Conservation (phyloP, 2,329 filamentous ascomycete species). For the Penicillium sp. region DNA sequence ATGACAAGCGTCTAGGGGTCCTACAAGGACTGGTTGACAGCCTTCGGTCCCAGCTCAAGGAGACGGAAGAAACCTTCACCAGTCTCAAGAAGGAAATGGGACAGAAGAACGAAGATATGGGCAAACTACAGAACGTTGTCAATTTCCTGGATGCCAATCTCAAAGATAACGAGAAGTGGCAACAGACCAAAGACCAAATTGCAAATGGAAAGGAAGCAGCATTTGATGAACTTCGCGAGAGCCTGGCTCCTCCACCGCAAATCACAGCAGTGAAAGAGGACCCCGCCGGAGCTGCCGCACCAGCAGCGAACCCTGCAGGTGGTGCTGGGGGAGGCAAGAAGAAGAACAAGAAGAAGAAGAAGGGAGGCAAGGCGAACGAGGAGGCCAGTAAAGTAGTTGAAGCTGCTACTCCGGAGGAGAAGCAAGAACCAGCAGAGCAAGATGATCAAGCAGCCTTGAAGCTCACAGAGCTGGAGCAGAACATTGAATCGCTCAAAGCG, state of each 20-base stretch:
- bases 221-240: too few species aligned
- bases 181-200: too few species aligned
- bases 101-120: conserved; percentile 31
- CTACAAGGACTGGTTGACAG: conserved; percentile 48
- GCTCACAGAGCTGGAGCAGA: conserved; percentile 33
- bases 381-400: conserved; percentile 24
- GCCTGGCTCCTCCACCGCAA: too few species aligned
- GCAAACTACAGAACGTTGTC: conserved; percentile 29
- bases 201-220: too few species aligned
- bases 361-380: conserved; percentile 52
- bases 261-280: too few species aligned
- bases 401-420: too few species aligned
- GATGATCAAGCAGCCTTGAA: too few species aligned
- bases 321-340: conserved; percentile 44
- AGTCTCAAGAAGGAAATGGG: conserved; percentile 38
- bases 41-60: conserved; percentile 46
- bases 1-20: conserved; percentile 48
- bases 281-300: too few species aligned
- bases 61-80: conserved; percentile 44
- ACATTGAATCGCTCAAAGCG: conserved; percentile 29
- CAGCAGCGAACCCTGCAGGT: conserved; percentile 14
- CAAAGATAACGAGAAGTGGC: too few species aligned
- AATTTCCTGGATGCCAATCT: conserved; percentile 36
- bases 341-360: conserved; percentile 86
- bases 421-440: conserved; percentile 14